These are phyloP conservation scores for Boletus bicolor DNA, from an alignment of 768 basidiomycete species.

Conservation along the genomic window DNA sequence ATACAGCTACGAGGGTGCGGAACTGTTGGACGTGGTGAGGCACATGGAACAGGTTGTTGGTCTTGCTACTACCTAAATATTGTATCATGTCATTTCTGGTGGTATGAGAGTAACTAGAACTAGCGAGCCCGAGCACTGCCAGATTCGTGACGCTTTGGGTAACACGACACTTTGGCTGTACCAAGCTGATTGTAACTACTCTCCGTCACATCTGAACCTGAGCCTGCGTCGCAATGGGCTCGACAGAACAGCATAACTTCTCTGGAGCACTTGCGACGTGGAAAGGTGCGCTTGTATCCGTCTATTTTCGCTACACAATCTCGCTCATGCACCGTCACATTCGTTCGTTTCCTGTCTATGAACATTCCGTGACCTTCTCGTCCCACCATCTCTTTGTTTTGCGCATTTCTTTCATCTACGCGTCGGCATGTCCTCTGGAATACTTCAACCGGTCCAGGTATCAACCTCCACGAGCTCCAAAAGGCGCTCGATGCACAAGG, in stretches of 20 bases:
- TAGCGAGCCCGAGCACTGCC: too few species aligned
- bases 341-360: background rate
- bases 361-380: background rate
- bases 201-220: background rate
- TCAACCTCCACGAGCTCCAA: constrained; percentile 87
- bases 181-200: too few species aligned
- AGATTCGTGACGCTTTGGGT: background rate
- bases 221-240: constrained; percentile 16
- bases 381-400: background rate
- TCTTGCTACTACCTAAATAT: background rate
- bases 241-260: constrained; percentile 70
- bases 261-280: constrained; percentile 90
- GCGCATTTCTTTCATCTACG: background rate
- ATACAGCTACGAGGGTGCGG: constrained; percentile 11
- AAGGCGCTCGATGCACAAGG: constrained; percentile 91
- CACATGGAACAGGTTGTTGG: constrained; percentile 13
- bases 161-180: background rate
- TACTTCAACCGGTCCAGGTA: constrained; percentile 45
- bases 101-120: too few species aligned
- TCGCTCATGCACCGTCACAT: constrained; percentile 3
- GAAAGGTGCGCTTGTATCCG: constrained; percentile 57
- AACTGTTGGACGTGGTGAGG: constrained; percentile 16
- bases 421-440: background rate
- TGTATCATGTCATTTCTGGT: too few species aligned
- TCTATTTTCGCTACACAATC: background rate